phyloP scores from a whole-genome alignment of 495 filamentous ascomycete genomes.

The Aspergillus avenaceus region DNA sequence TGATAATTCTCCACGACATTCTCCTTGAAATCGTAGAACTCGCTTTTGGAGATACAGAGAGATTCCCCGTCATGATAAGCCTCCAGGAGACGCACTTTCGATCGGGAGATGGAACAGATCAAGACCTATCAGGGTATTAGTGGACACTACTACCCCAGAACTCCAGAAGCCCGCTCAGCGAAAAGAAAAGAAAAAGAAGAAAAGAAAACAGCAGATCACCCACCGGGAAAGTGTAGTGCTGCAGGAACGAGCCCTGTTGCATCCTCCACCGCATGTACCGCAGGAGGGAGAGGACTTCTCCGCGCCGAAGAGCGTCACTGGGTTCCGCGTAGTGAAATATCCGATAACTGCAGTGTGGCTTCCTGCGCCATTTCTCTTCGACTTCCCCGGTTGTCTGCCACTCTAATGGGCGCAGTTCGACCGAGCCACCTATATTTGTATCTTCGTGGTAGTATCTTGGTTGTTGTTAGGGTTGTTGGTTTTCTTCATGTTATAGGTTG shows the following conservation, averaged over 20 bases:
- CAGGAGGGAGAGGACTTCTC: neutral
- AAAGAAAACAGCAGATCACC: too few species aligned
- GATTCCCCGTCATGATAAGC: slow-evolving; percentile 1
- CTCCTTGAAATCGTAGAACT: neutral
- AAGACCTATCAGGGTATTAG: neutral
- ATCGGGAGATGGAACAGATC: neutral
- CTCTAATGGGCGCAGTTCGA: too few species aligned
- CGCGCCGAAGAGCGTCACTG: neutral
- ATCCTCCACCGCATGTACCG: neutral
- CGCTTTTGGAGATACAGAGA: neutral
- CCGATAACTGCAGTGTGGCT: neutral
- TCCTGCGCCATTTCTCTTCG: neutral
- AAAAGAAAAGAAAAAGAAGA: neutral
- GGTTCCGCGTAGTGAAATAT: neutral
- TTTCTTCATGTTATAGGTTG: too few species aligned
- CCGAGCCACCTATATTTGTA: too few species aligned
- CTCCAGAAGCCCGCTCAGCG: neutral
- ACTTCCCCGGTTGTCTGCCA: neutral
- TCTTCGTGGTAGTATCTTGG: too few species aligned
- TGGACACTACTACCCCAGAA: neutral
- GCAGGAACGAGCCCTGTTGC: neutral
- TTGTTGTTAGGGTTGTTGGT: too few species aligned
- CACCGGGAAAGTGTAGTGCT: slow-evolving; percentile 3
- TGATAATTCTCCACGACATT: neutral
- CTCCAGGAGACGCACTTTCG: neutral